Conservation (phyloP, 768 basidiomycete species). For the Chalciporus pseudorubinellus region DNA sequence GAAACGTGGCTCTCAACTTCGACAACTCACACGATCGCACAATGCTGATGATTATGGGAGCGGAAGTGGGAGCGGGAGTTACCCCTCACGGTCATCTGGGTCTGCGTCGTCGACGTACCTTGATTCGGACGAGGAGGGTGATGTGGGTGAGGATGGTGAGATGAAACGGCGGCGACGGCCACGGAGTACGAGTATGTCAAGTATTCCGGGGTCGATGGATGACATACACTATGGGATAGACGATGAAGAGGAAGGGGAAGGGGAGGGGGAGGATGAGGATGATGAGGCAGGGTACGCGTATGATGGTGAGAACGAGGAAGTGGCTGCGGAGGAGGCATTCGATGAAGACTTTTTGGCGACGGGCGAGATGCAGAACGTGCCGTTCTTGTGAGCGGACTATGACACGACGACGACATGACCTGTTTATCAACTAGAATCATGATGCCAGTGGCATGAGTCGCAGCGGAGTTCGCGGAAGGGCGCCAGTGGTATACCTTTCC, state of each 20-base stretch:
- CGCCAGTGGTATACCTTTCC: background rate
- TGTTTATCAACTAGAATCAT: too few relatives aligned
- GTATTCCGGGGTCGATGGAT: conserved; percentile 84
- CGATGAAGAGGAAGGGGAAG: conserved; percentile 44
- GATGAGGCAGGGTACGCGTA: conserved; percentile 34
- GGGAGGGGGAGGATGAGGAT: conserved; percentile 27
- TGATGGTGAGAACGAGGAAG: conserved; percentile 50
- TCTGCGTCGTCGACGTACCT: conserved; percentile 48
- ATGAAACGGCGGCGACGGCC: conserved; percentile 39
- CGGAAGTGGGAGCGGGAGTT: conserved; percentile 46
- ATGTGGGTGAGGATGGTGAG: conserved; percentile 34
- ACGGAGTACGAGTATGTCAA: conserved; percentile 66
- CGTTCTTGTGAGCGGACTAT: conserved; percentile 51
- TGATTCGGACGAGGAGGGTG: conserved; percentile 50
- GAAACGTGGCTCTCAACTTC: conserved; percentile 45
- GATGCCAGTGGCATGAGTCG: too few relatives aligned
- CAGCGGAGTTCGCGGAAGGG: background rate
- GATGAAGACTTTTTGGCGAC: conserved; percentile 79
- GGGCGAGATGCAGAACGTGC: conserved; percentile 81
- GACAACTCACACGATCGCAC: conserved; percentile 50
- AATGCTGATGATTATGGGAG: conserved; percentile 23
- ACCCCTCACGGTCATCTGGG: conserved; percentile 52
- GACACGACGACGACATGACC: too few relatives aligned
- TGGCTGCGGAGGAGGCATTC: conserved; percentile 69
- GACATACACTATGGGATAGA: conserved; percentile 57